Base-by-base conservation (phyloP, 768 basidiomycete species). In the Hydnomerulius pinastri region DNA sequence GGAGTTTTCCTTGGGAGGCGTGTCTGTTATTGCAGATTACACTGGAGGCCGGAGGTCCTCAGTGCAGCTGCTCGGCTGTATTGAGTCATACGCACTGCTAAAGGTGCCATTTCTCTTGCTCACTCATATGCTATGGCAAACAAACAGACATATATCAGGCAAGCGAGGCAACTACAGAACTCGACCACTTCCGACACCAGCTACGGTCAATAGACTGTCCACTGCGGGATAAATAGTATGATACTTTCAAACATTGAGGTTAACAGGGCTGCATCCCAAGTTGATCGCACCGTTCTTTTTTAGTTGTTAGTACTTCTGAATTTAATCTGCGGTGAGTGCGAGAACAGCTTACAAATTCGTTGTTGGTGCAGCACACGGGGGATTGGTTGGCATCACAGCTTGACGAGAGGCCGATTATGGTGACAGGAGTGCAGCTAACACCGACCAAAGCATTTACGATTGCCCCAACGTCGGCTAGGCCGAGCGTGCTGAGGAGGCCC, bases 281-380 rank as follows among this genome's bases (percentile, higher is more conserved):
- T 30, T 49, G 43, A 58, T 13, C 20, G 58, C 30, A 17, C 63
- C 61, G 20, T 55, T 50, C 57, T 52, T 9, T 33, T 35, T 8
- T 20, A 4, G 46, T 13, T 18, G 23, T 20, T 33, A 13, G 13
- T 18, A n/a, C 5, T 28, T 48, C 11, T 23, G 36, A 13, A 18
- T 2, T 29, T 17, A 4, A 20, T 11, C 38, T 43, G 21, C 6
- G 37, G 9, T 6, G 18, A 44, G 24, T 4, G 12, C 24, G 5
- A 47, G 35, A 33, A 23, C 8, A 18, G 61, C 71, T 62, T 52
- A 74, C 73, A 58, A 70, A 70, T 50, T 33, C 54, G 61, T 71
- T 72, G 50, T 66, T 58, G 38, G 61, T 51, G 66, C 73, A 75
- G 67, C 73, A 75, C 6, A 72, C 69, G 17, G 69, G 59, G 48